Evolutionary conservation across 2,329 filamentous ascomycete species (phyloP).

Genomic region (Nemania serpens): DNA sequence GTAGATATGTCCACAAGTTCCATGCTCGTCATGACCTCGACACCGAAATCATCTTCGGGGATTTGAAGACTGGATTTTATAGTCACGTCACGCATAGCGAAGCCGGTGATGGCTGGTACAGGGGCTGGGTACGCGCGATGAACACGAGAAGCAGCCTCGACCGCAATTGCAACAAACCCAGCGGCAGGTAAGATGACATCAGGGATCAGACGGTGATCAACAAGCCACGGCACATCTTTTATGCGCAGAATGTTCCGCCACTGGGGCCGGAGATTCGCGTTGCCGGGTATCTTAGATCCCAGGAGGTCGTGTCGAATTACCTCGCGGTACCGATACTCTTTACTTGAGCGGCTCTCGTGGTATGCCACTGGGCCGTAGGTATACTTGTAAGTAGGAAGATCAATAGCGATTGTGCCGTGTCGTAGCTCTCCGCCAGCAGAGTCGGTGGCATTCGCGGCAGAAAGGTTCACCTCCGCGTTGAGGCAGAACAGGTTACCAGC

Average conservation of each 20-base stretch:
- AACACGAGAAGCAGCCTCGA: conserved; percentile 7
- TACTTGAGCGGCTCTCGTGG: conserved; percentile 21
- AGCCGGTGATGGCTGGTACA: conserved; percentile 5
- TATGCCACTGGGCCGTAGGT: conserved; percentile 19
- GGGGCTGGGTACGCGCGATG: neutral
- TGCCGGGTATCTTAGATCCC: conserved; percentile 12
- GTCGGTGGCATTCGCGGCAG: conserved; percentile 20
- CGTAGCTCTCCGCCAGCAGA: neutral
- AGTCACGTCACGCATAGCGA: conserved; percentile 9
- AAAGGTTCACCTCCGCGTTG: conserved; percentile 12
- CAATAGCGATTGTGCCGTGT: conserved; percentile 13
- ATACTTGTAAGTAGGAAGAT: conserved; percentile 24
- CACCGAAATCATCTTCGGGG: conserved; percentile 24
- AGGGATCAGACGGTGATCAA: conserved; percentile 13
- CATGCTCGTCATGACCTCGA: conserved; percentile 21
- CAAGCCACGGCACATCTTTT: conserved; percentile 19
- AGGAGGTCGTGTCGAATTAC: conserved; percentile 16
- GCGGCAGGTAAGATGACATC: neutral
- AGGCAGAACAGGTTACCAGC: conserved; percentile 19
- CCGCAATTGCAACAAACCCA: conserved; percentile 13
- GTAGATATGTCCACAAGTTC: neutral
- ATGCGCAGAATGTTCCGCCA: conserved; percentile 24
- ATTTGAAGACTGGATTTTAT: conserved; percentile 13
- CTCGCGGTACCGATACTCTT: conserved; percentile 14
- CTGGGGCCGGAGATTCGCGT: neutral